Evolutionary conservation across 768 basidiomycete species (phyloP).

Genomic region (Macrocybe gigantea): DNA sequence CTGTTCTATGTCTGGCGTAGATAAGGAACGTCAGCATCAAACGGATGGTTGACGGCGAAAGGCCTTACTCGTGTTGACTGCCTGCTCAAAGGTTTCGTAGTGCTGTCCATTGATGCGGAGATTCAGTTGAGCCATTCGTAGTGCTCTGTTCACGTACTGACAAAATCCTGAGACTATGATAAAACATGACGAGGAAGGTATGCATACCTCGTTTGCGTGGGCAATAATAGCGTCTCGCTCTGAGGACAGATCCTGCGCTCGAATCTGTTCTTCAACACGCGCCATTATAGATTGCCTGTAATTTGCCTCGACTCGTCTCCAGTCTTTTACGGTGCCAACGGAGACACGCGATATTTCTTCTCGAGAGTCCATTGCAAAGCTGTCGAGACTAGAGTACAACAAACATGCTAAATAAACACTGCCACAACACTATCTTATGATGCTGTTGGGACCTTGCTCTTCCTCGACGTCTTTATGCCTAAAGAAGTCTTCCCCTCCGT

Average conservation of each 20-base stretch:
- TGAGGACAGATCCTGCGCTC: conserved; percentile 26
- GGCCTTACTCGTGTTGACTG: conserved; percentile 26
- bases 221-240: conserved; percentile 44
- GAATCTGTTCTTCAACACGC: conserved; percentile 42
- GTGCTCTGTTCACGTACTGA: conserved; percentile 60
- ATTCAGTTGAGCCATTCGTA: conserved; percentile 62
- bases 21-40: neutral
- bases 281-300: conserved; percentile 40
- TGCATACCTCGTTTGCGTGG: conserved; percentile 45
- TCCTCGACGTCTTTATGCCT: conserved; percentile 73
- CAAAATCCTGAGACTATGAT: conserved; percentile 1
- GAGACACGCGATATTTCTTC: conserved; percentile 48
- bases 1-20: conserved; percentile 55
- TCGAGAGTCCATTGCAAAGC: conserved; percentile 27
- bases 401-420: conserved; percentile 6
- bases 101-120: conserved; percentile 77
- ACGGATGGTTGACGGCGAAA: neutral
- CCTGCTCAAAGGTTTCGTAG: conserved; percentile 53
- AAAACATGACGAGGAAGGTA: neutral
- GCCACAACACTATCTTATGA: conserved; percentile 1
- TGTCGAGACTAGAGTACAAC: conserved; percentile 4
- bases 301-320: conserved; percentile 54
- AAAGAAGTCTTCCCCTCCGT: conserved; percentile 56
- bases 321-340: conserved; percentile 61
- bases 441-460: conserved; percentile 17